A percentile compares a stretch with the other conserved stretches of the same genome.
phyloP scores from a whole-genome alignment of 306 rosid species.

The Gillenia trifoliata region DNA sequence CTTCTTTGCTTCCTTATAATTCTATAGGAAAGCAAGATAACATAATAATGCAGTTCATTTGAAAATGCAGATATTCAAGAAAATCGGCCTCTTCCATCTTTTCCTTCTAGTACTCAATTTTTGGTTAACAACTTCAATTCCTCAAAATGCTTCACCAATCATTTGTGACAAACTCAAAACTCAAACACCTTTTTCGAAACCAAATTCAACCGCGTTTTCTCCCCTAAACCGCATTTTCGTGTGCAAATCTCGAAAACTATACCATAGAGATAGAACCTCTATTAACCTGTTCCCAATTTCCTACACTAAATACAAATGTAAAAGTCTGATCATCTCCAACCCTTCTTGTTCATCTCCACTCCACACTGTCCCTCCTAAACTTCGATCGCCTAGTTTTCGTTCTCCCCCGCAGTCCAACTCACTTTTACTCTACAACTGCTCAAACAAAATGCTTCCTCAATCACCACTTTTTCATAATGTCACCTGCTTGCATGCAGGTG shows the following conservation, averaged over 20 bases:
- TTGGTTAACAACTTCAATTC: slow-evolving; percentile 28
- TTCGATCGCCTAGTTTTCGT: neutral
- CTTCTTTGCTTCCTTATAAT: neutral
- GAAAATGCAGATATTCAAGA: slow-evolving; percentile 37
- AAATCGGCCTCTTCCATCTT: slow-evolving; percentile 28
- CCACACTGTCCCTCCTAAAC: slow-evolving; percentile 30
- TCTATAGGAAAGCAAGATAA: neutral
- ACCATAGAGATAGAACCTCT: slow-evolving; percentile 24
- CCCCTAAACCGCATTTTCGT: slow-evolving; percentile 28
- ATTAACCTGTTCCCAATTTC: slow-evolving; percentile 34
- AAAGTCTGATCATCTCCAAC: slow-evolving; percentile 22
- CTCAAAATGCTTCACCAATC: slow-evolving; percentile 25
- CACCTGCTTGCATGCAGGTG: slow-evolving; percentile 19
- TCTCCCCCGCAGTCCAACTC: slow-evolving; percentile 20
- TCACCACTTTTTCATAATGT: slow-evolving; percentile 22
- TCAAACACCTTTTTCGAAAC: slow-evolving; percentile 36
- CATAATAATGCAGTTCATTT: neutral
- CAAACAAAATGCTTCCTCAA: slow-evolving; percentile 19
- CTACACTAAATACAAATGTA: slow-evolving; percentile 21
- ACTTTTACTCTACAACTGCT: slow-evolving; percentile 64
- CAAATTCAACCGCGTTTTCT: slow-evolving; percentile 29
- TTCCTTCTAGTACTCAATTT: slow-evolving; percentile 32
- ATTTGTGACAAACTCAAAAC: slow-evolving; percentile 38
- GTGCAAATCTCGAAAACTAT: slow-evolving; percentile 33
- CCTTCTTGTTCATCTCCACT: slow-evolving; percentile 33